A percentile compares a stretch with the other conserved stretches of the same genome.
phyloP scores from a whole-genome alignment of 2,329 filamentous ascomycete genomes.

The Macroventuria anomochaeta region DNA sequence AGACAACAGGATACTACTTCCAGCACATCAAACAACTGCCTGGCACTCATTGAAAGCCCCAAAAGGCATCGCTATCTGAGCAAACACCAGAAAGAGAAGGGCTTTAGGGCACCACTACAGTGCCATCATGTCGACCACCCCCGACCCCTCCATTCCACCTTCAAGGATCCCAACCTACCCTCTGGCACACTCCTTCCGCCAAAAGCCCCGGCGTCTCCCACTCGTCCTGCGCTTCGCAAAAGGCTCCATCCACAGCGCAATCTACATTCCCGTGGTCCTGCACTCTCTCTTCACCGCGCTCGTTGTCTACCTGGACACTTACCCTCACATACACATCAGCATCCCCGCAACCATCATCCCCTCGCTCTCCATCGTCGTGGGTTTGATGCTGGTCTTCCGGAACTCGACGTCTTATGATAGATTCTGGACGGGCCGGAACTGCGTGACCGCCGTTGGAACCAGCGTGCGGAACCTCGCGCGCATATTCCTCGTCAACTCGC shows the following conservation, averaged over 20 bases:
- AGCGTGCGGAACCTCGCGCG: slow-evolving; percentile 65
- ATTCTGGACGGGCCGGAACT: slow-evolving; percentile 67
- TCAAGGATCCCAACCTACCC: slow-evolving; percentile 51
- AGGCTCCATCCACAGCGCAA: slow-evolving; percentile 66
- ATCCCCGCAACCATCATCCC: slow-evolving; percentile 68
- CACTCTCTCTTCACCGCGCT: slow-evolving; percentile 65
- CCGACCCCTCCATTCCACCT: not conserved
- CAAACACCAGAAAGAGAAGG: not conserved
- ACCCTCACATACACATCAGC: slow-evolving; percentile 58
- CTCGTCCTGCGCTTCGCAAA: slow-evolving; percentile 70
- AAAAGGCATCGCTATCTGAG: not conserved
- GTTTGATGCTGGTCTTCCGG: slow-evolving; percentile 71
- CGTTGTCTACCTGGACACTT: slow-evolving; percentile 63
- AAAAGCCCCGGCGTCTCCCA: slow-evolving; percentile 63
- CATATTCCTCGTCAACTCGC: slow-evolving; percentile 60
- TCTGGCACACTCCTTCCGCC: slow-evolving; percentile 53
- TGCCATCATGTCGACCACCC: slow-evolving; percentile 8
- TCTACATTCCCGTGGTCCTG: slow-evolving; percentile 62
- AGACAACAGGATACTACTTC: not conserved
- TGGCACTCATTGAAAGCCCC: not conserved
- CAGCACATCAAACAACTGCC: not conserved
- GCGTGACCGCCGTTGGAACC: slow-evolving; percentile 64
- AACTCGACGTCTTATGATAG: slow-evolving; percentile 70
- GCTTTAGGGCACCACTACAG: not conserved
- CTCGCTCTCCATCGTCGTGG: slow-evolving; percentile 69